A percentile compares a stretch with the other conserved stretches of the same genome.
These are phyloP conservation scores for Aleurites moluccanus DNA, from an alignment of 441 rosid species.

Conservation along the genomic window DNA sequence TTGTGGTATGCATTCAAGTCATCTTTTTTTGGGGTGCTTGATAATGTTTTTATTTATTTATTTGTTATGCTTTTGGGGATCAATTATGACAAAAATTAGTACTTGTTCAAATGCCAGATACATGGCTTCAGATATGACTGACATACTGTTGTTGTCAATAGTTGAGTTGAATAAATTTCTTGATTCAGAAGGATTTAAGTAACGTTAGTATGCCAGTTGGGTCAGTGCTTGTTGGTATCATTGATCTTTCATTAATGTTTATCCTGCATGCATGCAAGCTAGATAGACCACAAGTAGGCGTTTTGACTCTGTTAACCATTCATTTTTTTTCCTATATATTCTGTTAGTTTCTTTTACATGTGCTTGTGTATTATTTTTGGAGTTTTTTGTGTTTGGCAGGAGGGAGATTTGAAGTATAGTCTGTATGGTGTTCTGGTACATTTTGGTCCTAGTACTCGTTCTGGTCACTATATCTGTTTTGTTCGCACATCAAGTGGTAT, in stretches of 20 bases:
- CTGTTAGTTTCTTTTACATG: not conserved
- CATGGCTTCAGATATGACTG: not conserved
- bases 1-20: not conserved
- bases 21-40: too few relatives aligned
- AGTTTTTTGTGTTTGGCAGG: conserved; percentile 47
- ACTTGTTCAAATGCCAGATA: not conserved
- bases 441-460: conserved; percentile 78
- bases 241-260: too few relatives aligned
- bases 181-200: not conserved
- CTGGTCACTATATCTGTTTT: conserved; percentile 91
- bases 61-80: too few relatives aligned
- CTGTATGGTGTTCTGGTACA: conserved; percentile 94
- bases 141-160: not conserved
- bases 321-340: not conserved
- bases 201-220: too few relatives aligned
- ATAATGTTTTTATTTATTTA: too few relatives aligned
- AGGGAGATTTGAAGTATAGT: conserved; percentile 86
- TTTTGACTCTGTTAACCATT: not conserved
- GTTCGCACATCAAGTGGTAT: conserved; percentile 90
- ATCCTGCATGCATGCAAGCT: too few relatives aligned
- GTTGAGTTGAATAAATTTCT: not conserved
- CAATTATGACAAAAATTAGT: not conserved
- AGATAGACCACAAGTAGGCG: too few relatives aligned
- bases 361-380: not conserved
- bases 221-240: too few relatives aligned